A percentile compares a stretch with the other conserved stretches of the same genome.
Conservation (phyloP, 1,284 basidiomycete genomes). For the Naganishia liquefaciens region DNA sequence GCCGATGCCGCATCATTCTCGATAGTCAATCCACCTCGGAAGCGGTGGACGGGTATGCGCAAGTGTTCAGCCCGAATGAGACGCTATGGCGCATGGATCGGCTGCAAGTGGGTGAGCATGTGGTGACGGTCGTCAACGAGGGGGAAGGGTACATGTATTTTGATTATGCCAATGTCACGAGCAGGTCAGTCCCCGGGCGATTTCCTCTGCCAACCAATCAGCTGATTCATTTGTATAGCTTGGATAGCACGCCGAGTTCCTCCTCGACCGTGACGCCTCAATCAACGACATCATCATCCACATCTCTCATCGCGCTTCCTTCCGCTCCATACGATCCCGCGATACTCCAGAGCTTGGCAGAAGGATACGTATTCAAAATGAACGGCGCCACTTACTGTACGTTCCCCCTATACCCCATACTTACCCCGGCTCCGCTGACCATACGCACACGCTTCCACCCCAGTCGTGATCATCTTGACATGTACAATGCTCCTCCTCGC, state of each 20-base stretch:
- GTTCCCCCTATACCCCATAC: neutral
- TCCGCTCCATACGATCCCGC: neutral
- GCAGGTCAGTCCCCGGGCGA: neutral
- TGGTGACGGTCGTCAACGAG: neutral
- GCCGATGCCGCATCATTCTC: neutral
- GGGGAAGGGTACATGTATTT: conserved; percentile 24
- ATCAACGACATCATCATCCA: neutral
- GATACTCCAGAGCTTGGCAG: neutral
- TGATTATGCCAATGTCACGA: conserved; percentile 19
- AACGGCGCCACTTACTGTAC: neutral
- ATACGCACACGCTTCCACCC: neutral
- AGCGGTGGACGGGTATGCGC: neutral
- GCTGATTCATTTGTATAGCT: neutral
- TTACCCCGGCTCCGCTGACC: neutral
- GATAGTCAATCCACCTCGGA: neutral
- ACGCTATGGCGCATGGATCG: conserved; percentile 10
- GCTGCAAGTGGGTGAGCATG: conserved; percentile 7
- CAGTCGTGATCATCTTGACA: conserved; percentile 19
- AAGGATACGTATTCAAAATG: neutral
- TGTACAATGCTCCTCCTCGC: conserved; percentile 13
- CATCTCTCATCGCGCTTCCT: neutral
- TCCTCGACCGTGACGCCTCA: neutral
- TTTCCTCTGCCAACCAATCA: no score
- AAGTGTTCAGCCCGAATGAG: conserved; percentile 6
- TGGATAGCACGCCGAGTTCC: neutral